A percentile compares a stretch with the other conserved stretches of the same genome.
Evolutionary conservation across 2,329 filamentous ascomycete species (phyloP).

Genomic region (Tolypocladium endophyticum): DNA sequence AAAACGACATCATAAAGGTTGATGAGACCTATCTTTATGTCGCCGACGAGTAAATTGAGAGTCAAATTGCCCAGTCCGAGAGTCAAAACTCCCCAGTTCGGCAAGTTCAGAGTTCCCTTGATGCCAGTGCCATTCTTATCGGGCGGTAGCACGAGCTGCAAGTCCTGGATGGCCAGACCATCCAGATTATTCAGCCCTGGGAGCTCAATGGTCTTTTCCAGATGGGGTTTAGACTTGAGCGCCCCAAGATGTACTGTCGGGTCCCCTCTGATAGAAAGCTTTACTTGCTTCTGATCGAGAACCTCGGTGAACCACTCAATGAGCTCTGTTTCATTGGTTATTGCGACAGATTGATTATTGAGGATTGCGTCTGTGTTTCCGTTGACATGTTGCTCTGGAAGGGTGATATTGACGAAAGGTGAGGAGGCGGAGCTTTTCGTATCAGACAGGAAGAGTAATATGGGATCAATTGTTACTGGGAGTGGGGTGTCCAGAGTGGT

Average conservation of each 20-base stretch:
- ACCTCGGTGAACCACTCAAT: not conserved
- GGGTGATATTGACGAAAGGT: not conserved
- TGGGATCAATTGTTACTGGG: not conserved
- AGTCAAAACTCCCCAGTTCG: conserved; percentile 31
- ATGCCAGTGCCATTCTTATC: conserved; percentile 29
- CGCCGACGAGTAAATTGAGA: conserved; percentile 29
- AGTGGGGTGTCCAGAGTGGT: not conserved
- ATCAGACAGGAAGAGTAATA: not conserved
- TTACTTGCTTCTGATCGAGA: not conserved
- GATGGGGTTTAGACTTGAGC: conserved; percentile 17
- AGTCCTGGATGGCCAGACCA: conserved; percentile 25
- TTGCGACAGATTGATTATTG: conserved; percentile 12
- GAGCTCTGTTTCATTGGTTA: not conserved
- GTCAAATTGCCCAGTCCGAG: conserved; percentile 36
- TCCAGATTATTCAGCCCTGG: conserved; percentile 26
- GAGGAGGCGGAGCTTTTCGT: not conserved
- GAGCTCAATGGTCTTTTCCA: conserved; percentile 29
- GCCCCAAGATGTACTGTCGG: conserved; percentile 24
- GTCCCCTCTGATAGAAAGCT: conserved; percentile 26
- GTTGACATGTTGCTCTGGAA: conserved; percentile 21
- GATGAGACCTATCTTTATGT: conserved; percentile 27
- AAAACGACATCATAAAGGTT: conserved; percentile 27
- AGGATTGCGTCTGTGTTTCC: conserved; percentile 25
- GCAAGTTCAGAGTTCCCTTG: conserved; percentile 29
- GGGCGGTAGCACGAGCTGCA: conserved; percentile 27